Evolutionary conservation across 163 green algal species (phyloP).

Genomic region (Botryococcus braunii): DNA sequence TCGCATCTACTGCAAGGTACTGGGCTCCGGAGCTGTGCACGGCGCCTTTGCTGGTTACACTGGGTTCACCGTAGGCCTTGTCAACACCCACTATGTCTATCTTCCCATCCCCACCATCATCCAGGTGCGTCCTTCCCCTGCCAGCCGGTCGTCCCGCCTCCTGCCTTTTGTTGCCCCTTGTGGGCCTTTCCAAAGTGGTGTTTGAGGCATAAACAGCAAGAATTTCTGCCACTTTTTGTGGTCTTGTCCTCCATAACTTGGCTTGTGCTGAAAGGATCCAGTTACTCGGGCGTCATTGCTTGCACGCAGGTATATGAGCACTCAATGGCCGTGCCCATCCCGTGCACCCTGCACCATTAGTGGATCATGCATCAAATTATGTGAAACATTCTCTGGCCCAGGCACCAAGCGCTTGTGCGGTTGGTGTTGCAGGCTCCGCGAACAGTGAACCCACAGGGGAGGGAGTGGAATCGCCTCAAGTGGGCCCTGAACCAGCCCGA

Average conservation of each 20-base stretch:
- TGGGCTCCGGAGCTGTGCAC: conserved; percentile 56
- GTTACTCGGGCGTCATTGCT: not conserved
- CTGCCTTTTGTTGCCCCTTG: not conserved
- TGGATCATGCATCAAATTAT: not conserved
- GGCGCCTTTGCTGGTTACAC: conserved; percentile 65
- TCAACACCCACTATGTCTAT: conserved; percentile 77
- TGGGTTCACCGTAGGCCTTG: conserved; percentile 59
- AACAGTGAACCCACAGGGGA: conserved; percentile 35
- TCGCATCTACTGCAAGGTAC: conserved; percentile 78
- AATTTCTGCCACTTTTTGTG: not conserved
- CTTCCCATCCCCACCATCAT: conserved; percentile 66
- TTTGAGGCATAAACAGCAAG: not conserved
- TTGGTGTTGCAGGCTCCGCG: conserved; percentile 13
- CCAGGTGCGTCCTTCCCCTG: conserved; percentile 23
- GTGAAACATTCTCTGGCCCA: no score
- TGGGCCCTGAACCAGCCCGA: conserved; percentile 34
- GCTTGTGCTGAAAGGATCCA: not conserved
- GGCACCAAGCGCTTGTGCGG: no score
- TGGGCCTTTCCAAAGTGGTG: not conserved
- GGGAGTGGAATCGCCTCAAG: conserved; percentile 39
- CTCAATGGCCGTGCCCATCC: not conserved
- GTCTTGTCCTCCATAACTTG: not conserved
- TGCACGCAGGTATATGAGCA: not conserved
- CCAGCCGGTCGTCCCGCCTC: no score
- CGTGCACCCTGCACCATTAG: not conserved